Evolutionary conservation across 306 rosid species (phyloP), one percentile per base, ranked within the genome.

Genomic region (Gastrolobium bilobum): DNA sequence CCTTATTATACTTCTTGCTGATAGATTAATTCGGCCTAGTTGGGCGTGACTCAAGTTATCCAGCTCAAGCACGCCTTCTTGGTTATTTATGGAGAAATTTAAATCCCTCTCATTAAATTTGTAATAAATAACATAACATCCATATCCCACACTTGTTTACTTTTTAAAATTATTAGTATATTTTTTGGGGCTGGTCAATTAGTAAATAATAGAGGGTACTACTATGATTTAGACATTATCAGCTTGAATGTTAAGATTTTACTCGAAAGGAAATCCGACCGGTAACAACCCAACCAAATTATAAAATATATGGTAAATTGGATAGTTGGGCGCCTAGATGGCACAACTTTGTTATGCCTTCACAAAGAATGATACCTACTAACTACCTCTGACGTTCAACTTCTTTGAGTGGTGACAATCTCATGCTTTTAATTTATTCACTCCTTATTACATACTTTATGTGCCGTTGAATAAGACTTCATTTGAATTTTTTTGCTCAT

Each of bases 41-140:
- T 69, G 79, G 81, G 79, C 53, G 77, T 83, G 77, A 76, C 85
- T 71, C 77, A 35, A 82, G 71, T 71, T 62, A 85, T 81, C 70
- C 62, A 59, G 82, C 52, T 35, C 58, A 46, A 78, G 76, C 69
- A 82, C 83, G 64, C 78, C 56, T 33, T 62, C n/a, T 47, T 76
- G 38, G 42, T 71, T 50, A 75, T 74, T 59, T 69, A 35, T n/a
- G 71, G 70, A 48, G 71, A 54, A 40, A 38, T 56, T 68, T 59
- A 53, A 47, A 76, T 83, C 83, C 57, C 66, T 31, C 82, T 80
- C 79, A 74, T 81, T 83, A 77, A 81, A 69, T 81, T 61, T 87
- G 82, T 67, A 78, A 58, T 78, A 77, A 81, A 74, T 66, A 68
- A 63, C 76, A 75, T 31, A 48, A 61, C 71, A 82, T 50, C 69